These are phyloP conservation scores for Pichia pseudocactophila DNA, from an alignment of 805 yeast species.

Conservation along the genomic window DNA sequence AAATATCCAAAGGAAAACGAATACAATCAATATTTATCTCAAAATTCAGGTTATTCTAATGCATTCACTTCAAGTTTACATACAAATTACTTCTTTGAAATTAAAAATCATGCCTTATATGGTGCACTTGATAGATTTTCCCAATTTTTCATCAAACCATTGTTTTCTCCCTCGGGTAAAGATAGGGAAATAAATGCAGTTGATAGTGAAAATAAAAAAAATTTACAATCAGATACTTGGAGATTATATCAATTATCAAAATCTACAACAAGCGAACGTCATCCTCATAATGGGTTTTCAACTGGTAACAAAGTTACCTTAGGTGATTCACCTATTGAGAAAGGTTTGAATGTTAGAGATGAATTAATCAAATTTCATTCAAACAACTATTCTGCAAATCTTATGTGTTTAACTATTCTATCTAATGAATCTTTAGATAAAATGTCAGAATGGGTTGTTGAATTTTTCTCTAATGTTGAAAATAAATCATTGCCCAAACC, in stretches of 20 bases:
- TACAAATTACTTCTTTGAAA: constrained; percentile 87
- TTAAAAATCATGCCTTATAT: constrained; percentile 61
- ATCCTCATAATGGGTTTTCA: constrained; percentile 81
- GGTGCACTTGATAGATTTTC: constrained; percentile 91
- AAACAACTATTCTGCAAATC: constrained; percentile 68
- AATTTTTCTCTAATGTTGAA: constrained; percentile 54
- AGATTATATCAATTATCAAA: constrained; percentile 79
- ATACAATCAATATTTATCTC: constrained; percentile 62
- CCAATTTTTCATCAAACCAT: constrained; percentile 83
- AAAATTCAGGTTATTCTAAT: constrained; percentile 83
- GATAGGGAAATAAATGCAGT: constrained; percentile 93
- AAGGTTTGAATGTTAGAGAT: constrained; percentile 69
- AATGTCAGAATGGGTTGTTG: constrained; percentile 61
- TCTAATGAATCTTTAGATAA: constrained; percentile 75
- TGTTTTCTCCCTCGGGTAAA: constrained; percentile 64
- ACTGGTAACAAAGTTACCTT: constrained; percentile 82
- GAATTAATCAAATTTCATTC: constrained; percentile 69
- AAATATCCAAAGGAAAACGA: constrained; percentile 72
- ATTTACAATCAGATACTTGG: constrained; percentile 85
- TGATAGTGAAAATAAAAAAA: constrained; percentile 92
- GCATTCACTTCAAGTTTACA: constrained; percentile 87
- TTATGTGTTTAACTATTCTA: constrained; percentile 79
- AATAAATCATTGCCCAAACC: constrained; percentile 40
- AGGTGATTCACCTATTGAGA: constrained; percentile 49
- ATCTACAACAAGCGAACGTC: constrained; percentile 58